Evolutionary conservation across 2,329 filamentous ascomycete species (phyloP), one percentile per base, ranked within the genome.

Genomic region (Hypoxylon sp.): DNA sequence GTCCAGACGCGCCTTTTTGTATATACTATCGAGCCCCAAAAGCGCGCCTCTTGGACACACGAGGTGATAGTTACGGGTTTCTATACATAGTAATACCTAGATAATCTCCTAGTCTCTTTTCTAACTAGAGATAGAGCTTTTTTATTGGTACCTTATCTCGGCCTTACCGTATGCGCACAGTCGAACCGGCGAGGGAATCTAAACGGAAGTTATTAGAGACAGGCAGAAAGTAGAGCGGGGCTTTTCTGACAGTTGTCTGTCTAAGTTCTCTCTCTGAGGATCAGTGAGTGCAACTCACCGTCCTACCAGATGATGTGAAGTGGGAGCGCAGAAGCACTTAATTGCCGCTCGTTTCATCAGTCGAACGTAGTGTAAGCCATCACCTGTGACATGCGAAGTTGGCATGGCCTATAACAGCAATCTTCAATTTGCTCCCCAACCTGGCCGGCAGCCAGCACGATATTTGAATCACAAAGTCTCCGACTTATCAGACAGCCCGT

Each of bases 391-490:
- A 75, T 73, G 71, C 64, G 32, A 61, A 65, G 45, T 49, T 17
- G 45, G 11, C 34, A 78, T 78, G 76, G 68, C 76, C 34, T 73
- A 72, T 38, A 71, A 73, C 21, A 68, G 43, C n/a, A 68, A 68
- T 56, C 66, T 68, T 43, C 71, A 70, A 23, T 67, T 64, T 46
- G 30, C 58, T n/a, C 53, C 64, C 32, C 58, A 69, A n/a, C 58
- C 72, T 19, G 60, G 65, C 59, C 55, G 65, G 21, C 71, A 65
- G 53, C 25, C 64, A 19, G 50, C 55, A 23, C 75, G 72, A 19
- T 30, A 66, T 9, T 57, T 77, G 63, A 71, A 72, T 41, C 76
- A 75, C 63, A 76, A 77, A 64, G 74, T 77, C 52, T 77, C 76
- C 34, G 69, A 71, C 45, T 50, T 78, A 36, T 78, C 76, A 32